Evolutionary conservation across 2,329 filamentous ascomycete genomes (phyloP).

Genomic region (Fusarium metavorans): DNA sequence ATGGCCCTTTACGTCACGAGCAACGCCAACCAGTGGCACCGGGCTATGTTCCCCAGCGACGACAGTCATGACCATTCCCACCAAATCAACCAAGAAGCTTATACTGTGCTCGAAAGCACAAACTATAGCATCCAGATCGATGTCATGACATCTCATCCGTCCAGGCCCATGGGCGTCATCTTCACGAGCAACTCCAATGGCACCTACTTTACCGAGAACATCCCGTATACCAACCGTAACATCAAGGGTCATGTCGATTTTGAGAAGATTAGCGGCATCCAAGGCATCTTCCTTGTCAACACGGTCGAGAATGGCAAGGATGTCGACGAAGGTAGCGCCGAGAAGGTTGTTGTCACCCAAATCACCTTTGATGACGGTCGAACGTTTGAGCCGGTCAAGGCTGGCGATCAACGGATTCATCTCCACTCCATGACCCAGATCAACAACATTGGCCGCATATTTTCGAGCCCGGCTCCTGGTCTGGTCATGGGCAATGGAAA

Average conservation of each 20-base stretch:
- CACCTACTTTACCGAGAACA: constrained; percentile 92
- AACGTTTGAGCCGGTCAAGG: constrained; percentile 81
- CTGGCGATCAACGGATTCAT: constrained; percentile 78
- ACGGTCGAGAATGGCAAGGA: constrained; percentile 87
- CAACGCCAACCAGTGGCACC: constrained; percentile 88
- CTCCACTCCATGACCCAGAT: constrained; percentile 92
- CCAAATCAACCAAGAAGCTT: constrained; percentile 81
- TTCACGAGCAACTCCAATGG: constrained; percentile 98
- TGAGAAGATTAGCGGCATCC: constrained; percentile 90
- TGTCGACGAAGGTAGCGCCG: constrained; percentile 66
- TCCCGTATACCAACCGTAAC: constrained; percentile 92
- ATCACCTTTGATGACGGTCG: constrained; percentile 98
- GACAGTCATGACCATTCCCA: constrained; percentile 80
- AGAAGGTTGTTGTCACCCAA: constrained; percentile 79
- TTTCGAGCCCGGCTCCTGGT: constrained; percentile 93
- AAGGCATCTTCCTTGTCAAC: constrained; percentile 93
- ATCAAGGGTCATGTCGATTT: constrained; percentile 85
- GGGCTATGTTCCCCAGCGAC: constrained; percentile 86
- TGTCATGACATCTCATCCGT: constrained; percentile 78
- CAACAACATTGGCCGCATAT: constrained; percentile 85
- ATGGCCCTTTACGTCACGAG: constrained; percentile 91
- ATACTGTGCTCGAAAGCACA: constrained; percentile 94
- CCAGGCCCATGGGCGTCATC: constrained; percentile 83
- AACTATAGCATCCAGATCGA: constrained; percentile 98
- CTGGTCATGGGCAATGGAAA: constrained; percentile 96